These are phyloP conservation scores for Umbelopsis sp. DNA, from an alignment of 192 early-diverging fungal species.

Conservation along the genomic window DNA sequence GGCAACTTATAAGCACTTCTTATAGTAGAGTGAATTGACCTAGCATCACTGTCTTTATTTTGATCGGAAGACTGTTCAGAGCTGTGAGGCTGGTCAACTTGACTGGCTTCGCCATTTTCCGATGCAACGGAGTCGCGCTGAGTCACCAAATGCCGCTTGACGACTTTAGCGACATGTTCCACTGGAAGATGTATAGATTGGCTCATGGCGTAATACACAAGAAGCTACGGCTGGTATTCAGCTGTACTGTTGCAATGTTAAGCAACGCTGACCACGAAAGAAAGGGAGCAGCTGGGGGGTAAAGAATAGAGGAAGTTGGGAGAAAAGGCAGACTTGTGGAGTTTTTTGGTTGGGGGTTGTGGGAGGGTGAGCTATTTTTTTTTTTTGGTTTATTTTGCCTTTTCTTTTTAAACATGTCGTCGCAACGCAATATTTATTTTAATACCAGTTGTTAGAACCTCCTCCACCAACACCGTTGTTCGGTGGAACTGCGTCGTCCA, in stretches of 20 bases:
- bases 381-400: not conserved
- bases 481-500: slow-evolving; percentile 27
- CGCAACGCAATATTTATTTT: not conserved
- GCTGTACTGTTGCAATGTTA: not conserved
- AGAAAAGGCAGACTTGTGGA: too few species aligned
- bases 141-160: slow-evolving; percentile 71
- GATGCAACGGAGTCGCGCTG: slow-evolving; percentile 49
- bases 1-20: slow-evolving; percentile 51
- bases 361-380: not conserved
- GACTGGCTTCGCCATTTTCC: slow-evolving; percentile 64
- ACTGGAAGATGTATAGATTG: slow-evolving; percentile 48
- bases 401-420: too few species aligned
- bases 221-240: not conserved
- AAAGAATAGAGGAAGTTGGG: not conserved
- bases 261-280: not conserved
- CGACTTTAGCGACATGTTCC: slow-evolving; percentile 62
- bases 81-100: slow-evolving; percentile 57
- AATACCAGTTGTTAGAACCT: not conserved
- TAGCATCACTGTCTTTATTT: slow-evolving; percentile 22
- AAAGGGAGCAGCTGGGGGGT: not conserved
- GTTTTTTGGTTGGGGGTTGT: not conserved
- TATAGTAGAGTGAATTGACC: slow-evolving; percentile 31
- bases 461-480: not conserved
- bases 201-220: not conserved
- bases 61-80: slow-evolving; percentile 35